Evolutionary conservation across 495 filamentous ascomycete species (phyloP).

Genomic region (Viridothelium virens): DNA sequence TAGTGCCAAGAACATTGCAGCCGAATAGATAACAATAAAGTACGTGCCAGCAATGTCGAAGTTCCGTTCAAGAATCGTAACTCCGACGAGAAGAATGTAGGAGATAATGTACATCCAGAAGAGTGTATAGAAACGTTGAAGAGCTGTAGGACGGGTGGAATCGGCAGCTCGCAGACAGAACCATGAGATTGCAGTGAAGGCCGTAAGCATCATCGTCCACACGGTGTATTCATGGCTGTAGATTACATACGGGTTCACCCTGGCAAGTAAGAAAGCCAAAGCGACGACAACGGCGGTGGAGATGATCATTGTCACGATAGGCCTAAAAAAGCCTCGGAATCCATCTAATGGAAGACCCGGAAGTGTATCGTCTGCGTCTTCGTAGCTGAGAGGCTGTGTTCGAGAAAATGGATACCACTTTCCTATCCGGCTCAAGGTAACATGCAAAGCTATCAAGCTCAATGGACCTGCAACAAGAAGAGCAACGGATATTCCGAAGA

Average conservation of each 20-base stretch:
- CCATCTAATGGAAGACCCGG: constrained; percentile 50
- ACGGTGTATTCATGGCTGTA: constrained; percentile 82
- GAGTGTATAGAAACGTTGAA: constrained; percentile 70
- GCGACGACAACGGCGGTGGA: constrained; percentile 64
- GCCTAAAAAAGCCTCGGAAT: constrained; percentile 73
- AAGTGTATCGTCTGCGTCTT: constrained; percentile 53
- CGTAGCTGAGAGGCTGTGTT: constrained; percentile 48
- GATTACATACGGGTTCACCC: constrained; percentile 77
- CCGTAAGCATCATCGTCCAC: constrained; percentile 65
- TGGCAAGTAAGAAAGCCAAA: constrained; percentile 65
- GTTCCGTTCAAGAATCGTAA: constrained; percentile 66
- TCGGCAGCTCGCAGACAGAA: constrained; percentile 75
- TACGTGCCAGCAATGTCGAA: constrained; percentile 69
- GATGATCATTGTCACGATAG: constrained; percentile 65
- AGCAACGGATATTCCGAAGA: constrained; percentile 82
- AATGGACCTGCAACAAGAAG: constrained; percentile 71
- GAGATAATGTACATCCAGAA: constrained; percentile 73
- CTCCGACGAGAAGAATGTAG: constrained; percentile 63
- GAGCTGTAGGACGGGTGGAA: constrained; percentile 73
- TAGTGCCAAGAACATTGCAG: constrained; percentile 60
- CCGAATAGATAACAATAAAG: constrained; percentile 72
- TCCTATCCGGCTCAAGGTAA: constrained; percentile 54
- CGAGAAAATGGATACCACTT: constrained; percentile 80
- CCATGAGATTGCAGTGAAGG: constrained; percentile 77
- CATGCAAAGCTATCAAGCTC: constrained; percentile 58